A percentile compares a stretch with the other conserved stretches of the same genome.
Evolutionary conservation across 1,284 basidiomycete genomes (phyloP).

Genomic region (Trametes versicolor): DNA sequence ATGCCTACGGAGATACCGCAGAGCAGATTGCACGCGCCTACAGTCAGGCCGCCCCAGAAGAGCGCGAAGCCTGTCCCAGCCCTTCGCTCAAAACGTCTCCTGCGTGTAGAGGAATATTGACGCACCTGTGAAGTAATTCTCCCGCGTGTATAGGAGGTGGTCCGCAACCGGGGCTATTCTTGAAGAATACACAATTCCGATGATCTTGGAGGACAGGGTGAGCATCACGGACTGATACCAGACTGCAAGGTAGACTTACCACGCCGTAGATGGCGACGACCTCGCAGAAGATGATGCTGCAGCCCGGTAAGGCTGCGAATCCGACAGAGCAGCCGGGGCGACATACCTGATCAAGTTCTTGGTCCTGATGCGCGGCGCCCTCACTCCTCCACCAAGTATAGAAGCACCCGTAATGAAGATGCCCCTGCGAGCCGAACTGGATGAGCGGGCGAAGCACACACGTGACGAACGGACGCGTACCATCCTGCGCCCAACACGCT

Average conservation of each 20-base stretch:
- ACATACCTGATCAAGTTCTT: slow-evolving; percentile 96
- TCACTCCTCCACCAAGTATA: slow-evolving; percentile 95
- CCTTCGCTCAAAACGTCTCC: background rate
- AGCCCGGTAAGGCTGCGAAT: slow-evolving; percentile 1
- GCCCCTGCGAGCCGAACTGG: slow-evolving; percentile 70
- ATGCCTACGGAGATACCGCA: slow-evolving; percentile 93
- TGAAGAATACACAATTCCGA: slow-evolving; percentile 92
- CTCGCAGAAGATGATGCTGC: slow-evolving; percentile 98
- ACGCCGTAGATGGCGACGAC: slow-evolving; percentile 97
- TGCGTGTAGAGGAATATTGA: slow-evolving; percentile 7
- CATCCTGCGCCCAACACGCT: slow-evolving; percentile 96
- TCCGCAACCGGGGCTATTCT: slow-evolving; percentile 75
- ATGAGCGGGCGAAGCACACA: background rate
- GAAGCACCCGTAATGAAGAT: slow-evolving; percentile 97
- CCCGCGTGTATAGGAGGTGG: slow-evolving; percentile 73
- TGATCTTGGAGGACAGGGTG: slow-evolving; percentile 65
- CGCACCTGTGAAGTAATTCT: slow-evolving; percentile 91
- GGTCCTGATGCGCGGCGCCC: slow-evolving; percentile 93
- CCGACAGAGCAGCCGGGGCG: background rate
- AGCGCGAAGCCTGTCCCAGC: slow-evolving; percentile 77
- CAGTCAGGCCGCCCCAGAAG: slow-evolving; percentile 95
- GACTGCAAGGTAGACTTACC: slow-evolving; percentile 57
- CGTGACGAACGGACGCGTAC: slow-evolving; percentile 57
- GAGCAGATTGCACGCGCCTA: slow-evolving; percentile 91
- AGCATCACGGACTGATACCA: background rate